phyloP scores from a whole-genome alignment of 192 early-diverging fungal species.

The Jimgerdemannia lactiflua region DNA sequence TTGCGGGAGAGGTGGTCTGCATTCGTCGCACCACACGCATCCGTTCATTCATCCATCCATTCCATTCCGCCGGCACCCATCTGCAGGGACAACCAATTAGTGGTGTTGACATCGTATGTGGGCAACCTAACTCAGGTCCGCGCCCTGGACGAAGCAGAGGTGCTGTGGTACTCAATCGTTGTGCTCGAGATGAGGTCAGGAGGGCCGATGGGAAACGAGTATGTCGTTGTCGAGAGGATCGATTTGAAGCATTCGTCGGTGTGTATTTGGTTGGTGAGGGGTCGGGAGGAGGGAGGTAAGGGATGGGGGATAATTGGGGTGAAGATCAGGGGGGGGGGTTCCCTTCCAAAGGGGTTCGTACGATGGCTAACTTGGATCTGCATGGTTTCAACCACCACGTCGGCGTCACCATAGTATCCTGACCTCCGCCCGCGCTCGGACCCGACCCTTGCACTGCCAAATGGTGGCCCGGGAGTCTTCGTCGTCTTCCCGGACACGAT shows the following conservation, averaged over 20 bases:
- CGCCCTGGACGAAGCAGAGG: not conserved
- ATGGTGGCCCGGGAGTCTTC: constrained; percentile 17
- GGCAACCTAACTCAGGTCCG: not conserved
- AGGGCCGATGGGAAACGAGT: not conserved
- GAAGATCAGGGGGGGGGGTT: no score
- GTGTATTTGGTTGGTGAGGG: not conserved
- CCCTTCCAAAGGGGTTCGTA: no score
- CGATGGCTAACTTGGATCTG: no score
- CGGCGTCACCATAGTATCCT: not conserved
- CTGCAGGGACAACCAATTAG: not conserved
- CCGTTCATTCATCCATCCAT: no score
- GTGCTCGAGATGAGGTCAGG: not conserved
- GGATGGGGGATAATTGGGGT: no score
- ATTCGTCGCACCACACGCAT: no score
- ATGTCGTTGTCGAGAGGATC: not conserved
- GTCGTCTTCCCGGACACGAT: constrained; percentile 18
- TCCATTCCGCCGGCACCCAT: no score
- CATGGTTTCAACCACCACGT: no score
- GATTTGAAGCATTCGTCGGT: not conserved
- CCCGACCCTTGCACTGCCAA: constrained; percentile 11
- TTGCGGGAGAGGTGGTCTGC: no score
- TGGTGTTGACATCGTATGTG: not conserved
- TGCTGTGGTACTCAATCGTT: not conserved
- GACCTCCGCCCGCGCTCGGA: not conserved
- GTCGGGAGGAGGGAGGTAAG: not conserved